Conservation (phyloP, 2,329 filamentous ascomycete species). For the Davidsoniella neocaledoniae region DNA sequence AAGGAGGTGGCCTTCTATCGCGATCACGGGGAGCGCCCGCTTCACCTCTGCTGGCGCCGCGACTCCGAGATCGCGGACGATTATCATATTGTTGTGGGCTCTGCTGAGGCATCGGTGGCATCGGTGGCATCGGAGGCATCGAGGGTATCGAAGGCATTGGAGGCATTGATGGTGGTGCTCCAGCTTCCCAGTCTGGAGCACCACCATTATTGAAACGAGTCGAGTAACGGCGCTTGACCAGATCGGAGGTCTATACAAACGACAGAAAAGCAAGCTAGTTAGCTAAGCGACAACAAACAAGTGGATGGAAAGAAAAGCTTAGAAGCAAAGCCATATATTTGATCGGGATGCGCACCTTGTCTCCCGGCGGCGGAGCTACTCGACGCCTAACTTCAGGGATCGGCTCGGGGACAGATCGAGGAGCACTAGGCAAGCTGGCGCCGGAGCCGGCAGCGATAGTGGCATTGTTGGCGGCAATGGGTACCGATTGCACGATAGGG, state of each 20-base stretch:
- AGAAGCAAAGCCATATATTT: too few relatives aligned
- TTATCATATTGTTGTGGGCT: constrained; percentile 5
- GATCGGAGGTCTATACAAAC: constrained; percentile 46
- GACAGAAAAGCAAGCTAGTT: neutral
- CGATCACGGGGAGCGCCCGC: constrained; percentile 17
- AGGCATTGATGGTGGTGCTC: constrained; percentile 36
- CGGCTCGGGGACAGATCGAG: constrained; percentile 7
- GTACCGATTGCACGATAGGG: constrained; percentile 37
- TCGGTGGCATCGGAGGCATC: constrained; percentile 8
- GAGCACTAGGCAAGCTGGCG: constrained; percentile 9
- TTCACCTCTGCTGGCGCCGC: constrained; percentile 16
- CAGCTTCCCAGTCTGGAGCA: constrained; percentile 44
- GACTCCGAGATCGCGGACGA: constrained; percentile 8
- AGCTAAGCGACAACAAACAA: neutral
- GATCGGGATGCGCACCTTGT: constrained; percentile 29
- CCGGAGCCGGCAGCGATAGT: constrained; percentile 16
- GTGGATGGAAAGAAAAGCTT: neutral
- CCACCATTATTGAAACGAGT: constrained; percentile 73
- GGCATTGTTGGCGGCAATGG: constrained; percentile 15
- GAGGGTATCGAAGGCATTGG: constrained; percentile 21
- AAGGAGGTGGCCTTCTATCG: constrained; percentile 35
- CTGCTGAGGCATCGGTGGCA: constrained; percentile 6
- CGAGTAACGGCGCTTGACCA: constrained; percentile 90
- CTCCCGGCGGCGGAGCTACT: constrained; percentile 34
- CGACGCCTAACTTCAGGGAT: constrained; percentile 25